A percentile compares a stretch with the other conserved stretches of the same genome.
These are phyloP conservation scores for Lycium barbarum DNA, from an alignment of 257 asterid species.

Conservation along the genomic window DNA sequence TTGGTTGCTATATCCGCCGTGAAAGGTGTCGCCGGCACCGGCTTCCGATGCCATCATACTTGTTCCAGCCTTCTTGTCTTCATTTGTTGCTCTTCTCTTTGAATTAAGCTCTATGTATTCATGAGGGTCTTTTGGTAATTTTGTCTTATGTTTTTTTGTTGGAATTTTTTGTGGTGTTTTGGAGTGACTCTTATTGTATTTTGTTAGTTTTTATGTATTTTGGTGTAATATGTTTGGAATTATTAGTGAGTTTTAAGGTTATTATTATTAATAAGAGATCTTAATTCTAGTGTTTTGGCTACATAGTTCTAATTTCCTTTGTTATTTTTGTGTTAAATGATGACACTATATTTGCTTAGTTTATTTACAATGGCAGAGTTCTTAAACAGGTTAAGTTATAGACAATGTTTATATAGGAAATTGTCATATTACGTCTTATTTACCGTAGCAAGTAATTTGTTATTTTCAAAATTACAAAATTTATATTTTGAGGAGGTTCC, in stretches of 20 bases:
- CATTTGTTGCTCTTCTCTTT: constrained; percentile 54
- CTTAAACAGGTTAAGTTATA: not conserved
- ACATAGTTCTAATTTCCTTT: not conserved
- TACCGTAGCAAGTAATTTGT: not conserved
- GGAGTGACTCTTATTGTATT: not conserved
- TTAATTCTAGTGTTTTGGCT: not conserved
- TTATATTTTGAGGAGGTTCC: no score
- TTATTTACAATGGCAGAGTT: not conserved
- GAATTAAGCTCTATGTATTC: constrained; percentile 22
- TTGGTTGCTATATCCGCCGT: constrained; percentile 52
- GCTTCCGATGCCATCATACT: constrained; percentile 55
- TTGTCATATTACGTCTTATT: not conserved
- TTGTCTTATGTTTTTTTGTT: not conserved
- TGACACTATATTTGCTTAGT: not conserved
- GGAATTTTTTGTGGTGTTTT: not conserved
- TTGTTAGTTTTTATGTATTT: not conserved
- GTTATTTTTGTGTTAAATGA: not conserved
- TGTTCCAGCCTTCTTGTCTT: constrained; percentile 53
- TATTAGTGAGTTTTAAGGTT: constrained; percentile 22
- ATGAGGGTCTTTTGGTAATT: not conserved
- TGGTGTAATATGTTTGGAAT: constrained; percentile 15
- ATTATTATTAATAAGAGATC: not conserved
- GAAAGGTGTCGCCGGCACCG: constrained; percentile 56
- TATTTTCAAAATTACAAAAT: not conserved
- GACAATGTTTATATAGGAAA: not conserved